Evolutionary conservation across 768 basidiomycete species (phyloP).

Genomic region (Boletus reticulatus): DNA sequence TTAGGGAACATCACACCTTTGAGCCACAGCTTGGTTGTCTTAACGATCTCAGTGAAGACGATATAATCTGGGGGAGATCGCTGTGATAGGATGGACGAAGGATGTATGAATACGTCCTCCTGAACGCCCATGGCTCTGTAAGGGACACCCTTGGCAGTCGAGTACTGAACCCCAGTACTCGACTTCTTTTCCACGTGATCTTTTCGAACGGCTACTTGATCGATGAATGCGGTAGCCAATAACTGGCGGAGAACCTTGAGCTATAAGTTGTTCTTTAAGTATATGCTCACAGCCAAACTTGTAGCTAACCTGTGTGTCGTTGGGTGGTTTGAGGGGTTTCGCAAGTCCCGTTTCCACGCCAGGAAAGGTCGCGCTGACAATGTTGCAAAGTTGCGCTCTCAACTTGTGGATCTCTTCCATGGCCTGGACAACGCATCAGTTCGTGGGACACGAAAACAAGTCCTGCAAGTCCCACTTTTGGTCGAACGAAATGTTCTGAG

Average conservation of each 20-base stretch:
- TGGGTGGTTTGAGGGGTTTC: conserved; percentile 73
- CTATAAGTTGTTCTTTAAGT: conserved; percentile 39
- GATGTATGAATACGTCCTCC: conserved; percentile 92
- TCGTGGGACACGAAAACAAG: not conserved
- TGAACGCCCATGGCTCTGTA: conserved; percentile 78
- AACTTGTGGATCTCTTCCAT: conserved; percentile 99
- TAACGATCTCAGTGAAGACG: conserved; percentile 78
- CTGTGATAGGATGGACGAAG: conserved; percentile 75
- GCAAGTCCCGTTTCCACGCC: conserved; percentile 57
- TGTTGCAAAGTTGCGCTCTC: conserved; percentile 81
- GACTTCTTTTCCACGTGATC: conserved; percentile 67
- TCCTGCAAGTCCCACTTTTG: conserved; percentile 57
- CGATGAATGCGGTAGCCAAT: conserved; percentile 86
- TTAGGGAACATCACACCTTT: conserved; percentile 53
- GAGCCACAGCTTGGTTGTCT: conserved; percentile 71
- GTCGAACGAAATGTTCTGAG: conserved; percentile 81
- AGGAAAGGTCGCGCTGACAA: conserved; percentile 79
- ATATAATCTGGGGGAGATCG: conserved; percentile 80
- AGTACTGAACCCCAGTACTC: conserved; percentile 62
- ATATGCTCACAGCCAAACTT: not conserved
- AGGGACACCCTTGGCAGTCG: conserved; percentile 75
- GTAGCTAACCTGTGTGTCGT: conserved; percentile 62
- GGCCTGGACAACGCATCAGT: conserved; percentile 49
- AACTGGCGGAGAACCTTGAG: conserved; percentile 89
- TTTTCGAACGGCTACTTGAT: conserved; percentile 90